These are phyloP conservation scores for Kwoniella shivajii DNA, from an alignment of 1,284 basidiomycete species.

Conservation along the genomic window DNA sequence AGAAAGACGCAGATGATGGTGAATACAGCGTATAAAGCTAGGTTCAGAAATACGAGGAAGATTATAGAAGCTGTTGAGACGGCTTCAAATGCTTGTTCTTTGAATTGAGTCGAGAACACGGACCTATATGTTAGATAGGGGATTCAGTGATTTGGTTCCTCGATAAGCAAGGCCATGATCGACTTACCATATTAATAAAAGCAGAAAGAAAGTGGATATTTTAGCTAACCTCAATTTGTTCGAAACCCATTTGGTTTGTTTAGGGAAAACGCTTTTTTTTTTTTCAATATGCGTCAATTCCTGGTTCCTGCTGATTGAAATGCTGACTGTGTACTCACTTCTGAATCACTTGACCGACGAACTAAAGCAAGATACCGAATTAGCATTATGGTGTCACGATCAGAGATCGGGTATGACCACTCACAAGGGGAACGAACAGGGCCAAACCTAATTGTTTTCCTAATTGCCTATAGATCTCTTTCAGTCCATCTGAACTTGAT, in stretches of 20 bases:
- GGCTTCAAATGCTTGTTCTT: constrained; percentile 22
- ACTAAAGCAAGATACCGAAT: constrained; percentile 1
- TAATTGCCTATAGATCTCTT: constrained; percentile 40
- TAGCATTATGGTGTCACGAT: not conserved
- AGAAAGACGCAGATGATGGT: constrained; percentile 23
- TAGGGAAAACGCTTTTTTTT: constrained; percentile 26
- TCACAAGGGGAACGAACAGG: constrained; percentile 41
- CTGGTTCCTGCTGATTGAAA: not conserved
- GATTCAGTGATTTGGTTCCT: not conserved
- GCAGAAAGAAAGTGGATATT: constrained; percentile 31
- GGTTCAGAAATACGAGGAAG: constrained; percentile 29
- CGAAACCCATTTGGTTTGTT: constrained; percentile 32
- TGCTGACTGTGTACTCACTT: constrained; percentile 13
- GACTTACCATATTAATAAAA: constrained; percentile 33
- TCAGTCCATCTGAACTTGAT: constrained; percentile 27
- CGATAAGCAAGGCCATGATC: not conserved
- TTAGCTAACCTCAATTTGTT: constrained; percentile 34
- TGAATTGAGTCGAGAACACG: constrained; percentile 27
- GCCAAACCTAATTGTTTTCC: constrained; percentile 38
- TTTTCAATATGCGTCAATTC: not conserved
- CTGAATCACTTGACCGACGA: constrained; percentile 30
- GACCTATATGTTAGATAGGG: constrained; percentile 7
- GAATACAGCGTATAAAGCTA: constrained; percentile 25
- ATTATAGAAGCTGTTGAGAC: constrained; percentile 26
- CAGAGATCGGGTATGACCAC: not conserved